Evolutionary conservation across 305 asterid genomes (phyloP).

Genomic region (Lippia alba): DNA sequence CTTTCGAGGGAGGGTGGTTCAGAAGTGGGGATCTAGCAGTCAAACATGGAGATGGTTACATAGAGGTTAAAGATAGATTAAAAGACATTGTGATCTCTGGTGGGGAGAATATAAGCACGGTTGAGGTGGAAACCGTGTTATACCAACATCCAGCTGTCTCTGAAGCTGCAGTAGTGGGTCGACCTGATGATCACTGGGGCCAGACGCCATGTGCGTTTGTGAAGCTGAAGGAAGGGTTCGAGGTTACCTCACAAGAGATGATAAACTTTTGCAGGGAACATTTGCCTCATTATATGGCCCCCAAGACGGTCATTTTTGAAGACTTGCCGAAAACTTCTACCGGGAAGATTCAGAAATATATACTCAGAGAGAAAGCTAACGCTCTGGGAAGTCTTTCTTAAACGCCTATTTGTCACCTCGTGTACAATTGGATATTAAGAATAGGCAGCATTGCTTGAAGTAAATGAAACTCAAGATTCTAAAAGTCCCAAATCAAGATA

Average conservation of each 20-base stretch:
- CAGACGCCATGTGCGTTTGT: slow-evolving; percentile 92
- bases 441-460: background rate
- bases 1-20: slow-evolving; percentile 83
- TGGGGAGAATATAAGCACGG: slow-evolving; percentile 74
- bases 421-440: background rate
- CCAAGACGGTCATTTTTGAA: slow-evolving; percentile 68
- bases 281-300: slow-evolving; percentile 94
- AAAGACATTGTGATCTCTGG: slow-evolving; percentile 86
- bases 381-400: slow-evolving; percentile 69
- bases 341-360: slow-evolving; percentile 82
- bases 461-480: background rate
- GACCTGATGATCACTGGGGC: slow-evolving; percentile 95
- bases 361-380: slow-evolving; percentile 79
- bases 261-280: slow-evolving; percentile 63
- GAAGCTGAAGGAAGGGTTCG: slow-evolving; percentile 76
- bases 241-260: slow-evolving; percentile 47
- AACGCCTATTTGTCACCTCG: slow-evolving; percentile 13
- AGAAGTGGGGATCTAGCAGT: slow-evolving; percentile 82
- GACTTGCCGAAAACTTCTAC: slow-evolving; percentile 86
- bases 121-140: slow-evolving; percentile 76
- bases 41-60: slow-evolving; percentile 73
- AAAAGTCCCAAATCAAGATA: background rate
- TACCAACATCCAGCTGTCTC: slow-evolving; percentile 71
- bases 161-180: slow-evolving; percentile 87
- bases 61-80: slow-evolving; percentile 72